Evolutionary conservation across 2,329 filamentous ascomycete species (phyloP).

Genomic region (Monilinia vaccinii-corymbosi): DNA sequence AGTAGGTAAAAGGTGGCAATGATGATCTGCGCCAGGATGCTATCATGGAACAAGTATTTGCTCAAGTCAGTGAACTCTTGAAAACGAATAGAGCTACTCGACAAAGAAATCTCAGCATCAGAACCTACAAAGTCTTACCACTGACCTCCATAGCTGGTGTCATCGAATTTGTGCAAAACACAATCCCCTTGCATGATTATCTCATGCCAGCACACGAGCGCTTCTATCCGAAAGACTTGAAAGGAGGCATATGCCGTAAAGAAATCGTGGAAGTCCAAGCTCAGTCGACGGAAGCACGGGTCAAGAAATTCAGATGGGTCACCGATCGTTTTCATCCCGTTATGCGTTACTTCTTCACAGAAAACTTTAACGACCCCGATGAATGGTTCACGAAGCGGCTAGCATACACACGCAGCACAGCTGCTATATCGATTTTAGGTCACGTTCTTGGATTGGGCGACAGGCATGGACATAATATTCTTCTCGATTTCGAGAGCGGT

Average conservation of each 20-base stretch:
- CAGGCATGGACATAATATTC: constrained; percentile 92
- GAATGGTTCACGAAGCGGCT: constrained; percentile 89
- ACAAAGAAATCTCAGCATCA: constrained; percentile 79
- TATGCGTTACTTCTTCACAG: constrained; percentile 95
- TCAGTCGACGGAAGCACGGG: constrained; percentile 58
- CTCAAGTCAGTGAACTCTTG: constrained; percentile 84
- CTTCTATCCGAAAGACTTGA: constrained; percentile 80
- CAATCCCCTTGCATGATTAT: constrained; percentile 84
- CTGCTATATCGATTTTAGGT: constrained; percentile 89
- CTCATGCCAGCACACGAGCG: constrained; percentile 81
- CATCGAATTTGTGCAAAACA: constrained; percentile 95
- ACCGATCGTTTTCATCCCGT: constrained; percentile 81
- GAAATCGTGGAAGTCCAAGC: constrained; percentile 67
- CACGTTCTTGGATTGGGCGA: constrained; percentile 90
- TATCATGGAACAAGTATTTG: constrained; percentile 99
- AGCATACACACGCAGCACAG: constrained; percentile 87
- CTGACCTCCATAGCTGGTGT: constrained; percentile 77
- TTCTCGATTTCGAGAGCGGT: constrained; percentile 80
- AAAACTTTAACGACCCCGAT: constrained; percentile 85
- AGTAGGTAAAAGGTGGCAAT: constrained; percentile 78
- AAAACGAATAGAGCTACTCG: constrained; percentile 79
- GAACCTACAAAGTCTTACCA: constrained; percentile 95
- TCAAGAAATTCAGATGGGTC: constrained; percentile 69
- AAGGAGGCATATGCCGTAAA: constrained; percentile 65
- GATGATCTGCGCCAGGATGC: constrained; percentile 95